Evolutionary conservation across 768 basidiomycete genomes (phyloP).

Genomic region (Kwoniella shandongensis): DNA sequence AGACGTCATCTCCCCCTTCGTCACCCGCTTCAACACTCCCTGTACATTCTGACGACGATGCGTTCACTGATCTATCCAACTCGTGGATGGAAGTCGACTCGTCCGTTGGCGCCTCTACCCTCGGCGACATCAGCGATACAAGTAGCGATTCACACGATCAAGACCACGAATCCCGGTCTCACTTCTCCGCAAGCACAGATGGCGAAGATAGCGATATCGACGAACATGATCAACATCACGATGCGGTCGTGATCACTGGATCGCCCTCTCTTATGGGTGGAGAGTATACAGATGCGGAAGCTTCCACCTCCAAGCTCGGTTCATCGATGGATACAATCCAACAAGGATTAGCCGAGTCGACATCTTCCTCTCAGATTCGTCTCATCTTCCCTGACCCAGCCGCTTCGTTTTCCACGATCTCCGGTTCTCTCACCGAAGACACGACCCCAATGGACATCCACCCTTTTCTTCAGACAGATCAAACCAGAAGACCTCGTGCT

Average conservation of each 20-base stretch:
- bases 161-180: slow-evolving; percentile 12
- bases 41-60: slow-evolving; percentile 14
- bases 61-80: slow-evolving; percentile 8
- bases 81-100: slow-evolving; percentile 18
- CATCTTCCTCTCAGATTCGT: slow-evolving; percentile 17
- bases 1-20: slow-evolving; percentile 8
- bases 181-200: slow-evolving; percentile 14
- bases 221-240: slow-evolving; percentile 1
- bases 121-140: slow-evolving; percentile 20
- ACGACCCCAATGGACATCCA: slow-evolving; percentile 9
- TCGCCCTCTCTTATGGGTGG: slow-evolving; percentile 15
- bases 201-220: slow-evolving; percentile 12
- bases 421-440: slow-evolving; percentile 14
- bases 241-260: background rate
- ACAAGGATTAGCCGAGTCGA: background rate
- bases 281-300: slow-evolving; percentile 24
- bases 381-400: slow-evolving; percentile 25
- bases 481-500: background rate
- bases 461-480: slow-evolving; percentile 11
- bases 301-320: slow-evolving; percentile 13
- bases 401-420: slow-evolving; percentile 14
- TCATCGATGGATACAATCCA: slow-evolving; percentile 18
- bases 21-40: slow-evolving; percentile 10
- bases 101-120: slow-evolving; percentile 17
- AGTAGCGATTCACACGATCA: slow-evolving; percentile 21